These are phyloP conservation scores for Glomus cerebriforme DNA, from an alignment of 192 early-diverging fungal genomes.

Conservation along the genomic window DNA sequence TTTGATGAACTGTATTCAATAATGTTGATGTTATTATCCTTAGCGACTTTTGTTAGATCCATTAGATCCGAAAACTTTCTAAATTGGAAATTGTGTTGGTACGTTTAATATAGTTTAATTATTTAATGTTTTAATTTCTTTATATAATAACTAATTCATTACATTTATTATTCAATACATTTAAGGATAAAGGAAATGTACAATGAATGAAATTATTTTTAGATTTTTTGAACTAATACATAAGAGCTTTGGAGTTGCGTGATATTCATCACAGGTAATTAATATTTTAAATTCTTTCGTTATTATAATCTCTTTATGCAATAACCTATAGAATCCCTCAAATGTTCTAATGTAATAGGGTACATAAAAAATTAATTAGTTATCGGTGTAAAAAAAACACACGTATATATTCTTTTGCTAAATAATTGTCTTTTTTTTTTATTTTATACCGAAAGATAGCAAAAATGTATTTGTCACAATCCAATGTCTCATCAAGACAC, in stretches of 20 bases:
- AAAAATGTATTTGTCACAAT: constrained; percentile 62
- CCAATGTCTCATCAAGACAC: constrained; percentile 57
- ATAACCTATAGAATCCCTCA: constrained; percentile 74
- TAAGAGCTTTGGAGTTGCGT: constrained; percentile 56
- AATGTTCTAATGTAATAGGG: constrained; percentile 85
- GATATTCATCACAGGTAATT: no score
- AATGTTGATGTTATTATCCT: constrained; percentile 46
- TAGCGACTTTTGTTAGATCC: constrained; percentile 42
- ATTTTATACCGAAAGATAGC: constrained; percentile 51
- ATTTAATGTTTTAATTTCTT: neutral
- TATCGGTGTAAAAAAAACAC: neutral
- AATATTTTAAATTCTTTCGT: no score
- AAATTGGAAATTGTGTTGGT: constrained; percentile 33
- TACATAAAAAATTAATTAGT: constrained; percentile 32
- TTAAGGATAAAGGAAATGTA: constrained; percentile 45
- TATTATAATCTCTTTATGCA: constrained; percentile 71
- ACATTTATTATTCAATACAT: constrained; percentile 26
- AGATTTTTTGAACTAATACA: constrained; percentile 56
- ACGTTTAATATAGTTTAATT: neutral
- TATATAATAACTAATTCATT: neutral
- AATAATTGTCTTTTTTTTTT: neutral
- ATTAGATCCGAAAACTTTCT: constrained; percentile 39
- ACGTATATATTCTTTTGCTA: no score
- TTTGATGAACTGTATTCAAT: constrained; percentile 52
- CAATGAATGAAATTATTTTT: no score